phyloP scores from a whole-genome alignment of 352 stramenopile species.

The Globisporangium recalcitrans region DNA sequence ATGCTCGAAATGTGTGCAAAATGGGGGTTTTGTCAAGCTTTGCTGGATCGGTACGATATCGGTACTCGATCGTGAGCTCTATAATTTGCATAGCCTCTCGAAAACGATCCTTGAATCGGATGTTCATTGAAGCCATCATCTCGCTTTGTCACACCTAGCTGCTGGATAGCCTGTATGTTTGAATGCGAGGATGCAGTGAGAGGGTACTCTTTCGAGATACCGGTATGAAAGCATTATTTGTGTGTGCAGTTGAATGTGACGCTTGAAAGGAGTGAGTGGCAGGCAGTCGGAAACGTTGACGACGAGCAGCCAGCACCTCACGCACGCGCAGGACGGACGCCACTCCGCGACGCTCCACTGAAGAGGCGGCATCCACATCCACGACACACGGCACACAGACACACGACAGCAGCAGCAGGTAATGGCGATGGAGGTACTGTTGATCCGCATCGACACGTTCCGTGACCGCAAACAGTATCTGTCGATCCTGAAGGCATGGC shows the following conservation, averaged over 20 bases:
- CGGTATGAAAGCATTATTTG: neutral
- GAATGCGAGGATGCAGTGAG: no score
- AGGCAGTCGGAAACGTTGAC: slow-evolving; percentile 13
- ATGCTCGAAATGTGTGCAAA: slow-evolving; percentile 3
- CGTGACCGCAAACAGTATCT: slow-evolving; percentile 53
- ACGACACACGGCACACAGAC: no score
- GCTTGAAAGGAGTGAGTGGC: slow-evolving; percentile 16
- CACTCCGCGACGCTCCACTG: neutral
- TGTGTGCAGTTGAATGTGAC: neutral
- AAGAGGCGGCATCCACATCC: neutral
- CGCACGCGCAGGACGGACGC: neutral
- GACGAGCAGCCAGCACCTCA: neutral
- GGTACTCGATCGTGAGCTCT: neutral
- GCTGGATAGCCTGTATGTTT: neutral
- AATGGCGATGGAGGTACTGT: slow-evolving; percentile 43
- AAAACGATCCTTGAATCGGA: no score
- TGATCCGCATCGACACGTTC: slow-evolving; percentile 72
- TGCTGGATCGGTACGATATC: no score
- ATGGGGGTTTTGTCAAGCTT: no score
- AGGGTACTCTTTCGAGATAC: no score
- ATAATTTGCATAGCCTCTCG: neutral
- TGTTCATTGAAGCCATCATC: no score
- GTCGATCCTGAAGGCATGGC: slow-evolving; percentile 50
- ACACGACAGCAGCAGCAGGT: neutral
- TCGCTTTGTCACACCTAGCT: no score